Conservation (phyloP, 768 basidiomycete species). For the Suillus tomentosus region DNA sequence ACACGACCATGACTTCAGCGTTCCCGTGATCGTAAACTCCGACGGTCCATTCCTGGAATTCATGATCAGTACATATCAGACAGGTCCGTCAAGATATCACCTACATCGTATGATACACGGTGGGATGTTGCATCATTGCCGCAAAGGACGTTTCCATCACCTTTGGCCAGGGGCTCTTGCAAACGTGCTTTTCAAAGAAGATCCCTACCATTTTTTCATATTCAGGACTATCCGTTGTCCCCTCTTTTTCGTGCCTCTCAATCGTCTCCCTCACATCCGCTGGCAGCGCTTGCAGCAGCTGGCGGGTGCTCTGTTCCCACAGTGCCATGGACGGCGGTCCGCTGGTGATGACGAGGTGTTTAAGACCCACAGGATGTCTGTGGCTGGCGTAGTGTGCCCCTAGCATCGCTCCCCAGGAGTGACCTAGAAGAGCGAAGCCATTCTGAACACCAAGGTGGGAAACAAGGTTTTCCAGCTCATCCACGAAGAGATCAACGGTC, state of each 20-base stretch:
- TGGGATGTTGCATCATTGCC: constrained; percentile 21
- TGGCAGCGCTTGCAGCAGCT: constrained; percentile 23
- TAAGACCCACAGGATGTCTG: constrained; percentile 36
- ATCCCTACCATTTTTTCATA: constrained; percentile 25
- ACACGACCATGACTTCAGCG: constrained; percentile 45
- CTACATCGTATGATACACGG: constrained; percentile 16
- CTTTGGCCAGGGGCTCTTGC: constrained; percentile 31
- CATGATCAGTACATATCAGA: not conserved
- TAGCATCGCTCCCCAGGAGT: constrained; percentile 55
- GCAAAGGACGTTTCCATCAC: constrained; percentile 24
- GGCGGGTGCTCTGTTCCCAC: constrained; percentile 17
- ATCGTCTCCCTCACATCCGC: constrained; percentile 22
- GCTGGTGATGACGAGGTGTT: constrained; percentile 31
- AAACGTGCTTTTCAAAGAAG: constrained; percentile 33
- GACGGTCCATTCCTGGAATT: constrained; percentile 16
- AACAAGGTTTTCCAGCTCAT: constrained; percentile 50
- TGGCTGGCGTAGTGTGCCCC: constrained; percentile 36
- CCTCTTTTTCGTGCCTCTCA: constrained; percentile 26
- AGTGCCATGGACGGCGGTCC: constrained; percentile 30
- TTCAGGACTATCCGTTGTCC: constrained; percentile 28
- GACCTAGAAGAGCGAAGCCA: constrained; percentile 46
- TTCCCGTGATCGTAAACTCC: constrained; percentile 38
- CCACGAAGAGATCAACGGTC: constrained; percentile 49
- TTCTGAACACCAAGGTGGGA: constrained; percentile 39
- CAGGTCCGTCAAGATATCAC: constrained; percentile 14